phyloP scores from a whole-genome alignment of 2,329 filamentous ascomycete species.

The Trichophyton simii region DNA sequence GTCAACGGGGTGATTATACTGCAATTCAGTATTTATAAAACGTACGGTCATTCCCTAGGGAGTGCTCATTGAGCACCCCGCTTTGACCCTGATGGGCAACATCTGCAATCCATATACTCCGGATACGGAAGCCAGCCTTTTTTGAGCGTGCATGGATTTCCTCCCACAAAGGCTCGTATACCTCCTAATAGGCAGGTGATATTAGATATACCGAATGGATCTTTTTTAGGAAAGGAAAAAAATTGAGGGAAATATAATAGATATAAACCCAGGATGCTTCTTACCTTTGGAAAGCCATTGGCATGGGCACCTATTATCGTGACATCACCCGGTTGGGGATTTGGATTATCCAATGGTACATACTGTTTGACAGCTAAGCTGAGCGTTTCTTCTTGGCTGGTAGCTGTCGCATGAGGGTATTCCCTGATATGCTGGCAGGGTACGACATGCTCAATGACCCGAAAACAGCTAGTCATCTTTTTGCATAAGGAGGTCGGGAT shows the following conservation, averaged over 20 bases:
- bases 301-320: slow-evolving; percentile 81
- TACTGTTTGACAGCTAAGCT: slow-evolving; percentile 78
- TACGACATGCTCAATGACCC: slow-evolving; percentile 60
- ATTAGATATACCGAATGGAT: not conserved
- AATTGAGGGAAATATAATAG: not conserved
- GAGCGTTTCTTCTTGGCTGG: slow-evolving; percentile 61
- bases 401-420: slow-evolving; percentile 59
- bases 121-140: slow-evolving; percentile 53
- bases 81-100: slow-evolving; percentile 74
- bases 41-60: slow-evolving; percentile 73
- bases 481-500: not conserved
- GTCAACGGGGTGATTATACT: slow-evolving; percentile 13
- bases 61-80: slow-evolving; percentile 60
- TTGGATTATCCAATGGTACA: slow-evolving; percentile 56
- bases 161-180: slow-evolving; percentile 88
- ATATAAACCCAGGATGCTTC: not conserved
- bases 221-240: too few species aligned
- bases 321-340: slow-evolving; percentile 59
- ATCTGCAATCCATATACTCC: slow-evolving; percentile 82
- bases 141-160: slow-evolving; percentile 54
- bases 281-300: slow-evolving; percentile 82
- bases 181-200: slow-evolving; percentile 42
- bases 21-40: slow-evolving; percentile 7
- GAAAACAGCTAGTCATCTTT: slow-evolving; percentile 21
- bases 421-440: slow-evolving; percentile 69